phyloP scores from a whole-genome alignment of 495 filamentous ascomycete species.

The Hapsidospora chrysogenum region DNA sequence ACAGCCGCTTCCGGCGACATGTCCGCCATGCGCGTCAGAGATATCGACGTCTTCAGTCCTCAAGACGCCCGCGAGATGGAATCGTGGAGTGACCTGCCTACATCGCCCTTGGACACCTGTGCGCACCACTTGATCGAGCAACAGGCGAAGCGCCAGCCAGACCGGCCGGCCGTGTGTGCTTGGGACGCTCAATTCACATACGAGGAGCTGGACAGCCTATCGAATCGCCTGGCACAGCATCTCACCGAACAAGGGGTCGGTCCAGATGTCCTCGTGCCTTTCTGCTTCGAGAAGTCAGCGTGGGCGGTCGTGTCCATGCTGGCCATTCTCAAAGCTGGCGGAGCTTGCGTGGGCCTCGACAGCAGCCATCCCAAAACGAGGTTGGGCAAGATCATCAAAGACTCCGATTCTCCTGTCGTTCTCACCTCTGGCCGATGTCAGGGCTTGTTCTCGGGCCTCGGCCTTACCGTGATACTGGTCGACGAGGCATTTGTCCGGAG shows the following conservation, averaged over 20 bases:
- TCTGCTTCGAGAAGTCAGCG: slow-evolving; percentile 31
- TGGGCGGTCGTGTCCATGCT: slow-evolving; percentile 21
- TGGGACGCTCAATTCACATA: slow-evolving; percentile 11
- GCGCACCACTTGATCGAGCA: slow-evolving; percentile 1
- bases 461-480: too few species aligned
- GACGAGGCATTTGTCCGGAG: too few species aligned
- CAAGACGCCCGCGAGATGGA: too few species aligned
- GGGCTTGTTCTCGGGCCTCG: too few species aligned
- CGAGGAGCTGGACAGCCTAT: slow-evolving; percentile 5
- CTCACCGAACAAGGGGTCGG: background rate
- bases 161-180: slow-evolving; percentile 6
- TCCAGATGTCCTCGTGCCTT: slow-evolving; percentile 28
- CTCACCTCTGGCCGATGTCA: too few species aligned
- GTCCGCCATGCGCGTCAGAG: too few species aligned
- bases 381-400: too few species aligned
- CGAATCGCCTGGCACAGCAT: background rate
- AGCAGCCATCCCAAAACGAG: slow-evolving; percentile 24
- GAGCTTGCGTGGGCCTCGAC: slow-evolving; percentile 28
- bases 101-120: background rate
- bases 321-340: slow-evolving; percentile 22
- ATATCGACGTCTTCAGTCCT: too few species aligned
- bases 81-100: too few species aligned
- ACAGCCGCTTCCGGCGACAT: too few species aligned
- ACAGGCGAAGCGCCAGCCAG: slow-evolving; percentile 1
- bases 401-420: background rate